These are phyloP conservation scores for Sporopachydermia lactativora DNA, from an alignment of 805 yeast genomes.

Conservation along the genomic window DNA sequence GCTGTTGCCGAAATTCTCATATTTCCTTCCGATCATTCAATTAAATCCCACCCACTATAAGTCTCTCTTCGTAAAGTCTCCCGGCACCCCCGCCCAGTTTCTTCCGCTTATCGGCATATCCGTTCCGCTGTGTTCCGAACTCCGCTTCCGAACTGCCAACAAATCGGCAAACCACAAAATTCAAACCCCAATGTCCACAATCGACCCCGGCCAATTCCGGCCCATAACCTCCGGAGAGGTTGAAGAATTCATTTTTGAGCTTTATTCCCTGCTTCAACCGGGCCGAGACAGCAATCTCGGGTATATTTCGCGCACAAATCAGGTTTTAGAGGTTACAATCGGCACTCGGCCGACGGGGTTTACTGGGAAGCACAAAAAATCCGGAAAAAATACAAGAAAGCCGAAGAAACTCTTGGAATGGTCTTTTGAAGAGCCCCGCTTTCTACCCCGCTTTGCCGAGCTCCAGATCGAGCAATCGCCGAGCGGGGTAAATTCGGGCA, in stretches of 20 bases:
- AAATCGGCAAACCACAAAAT: too few species aligned
- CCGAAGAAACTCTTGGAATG: constrained; percentile 3
- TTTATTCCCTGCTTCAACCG: constrained; percentile 12
- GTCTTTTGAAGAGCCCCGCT: constrained; percentile 7
- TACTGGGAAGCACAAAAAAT: constrained; percentile 5
- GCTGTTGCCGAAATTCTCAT: too few species aligned
- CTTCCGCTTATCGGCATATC: too few species aligned
- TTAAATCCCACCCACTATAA: too few species aligned
- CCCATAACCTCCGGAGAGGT: too few species aligned
- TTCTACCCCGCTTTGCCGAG: constrained; percentile 6
- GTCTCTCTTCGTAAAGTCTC: too few species aligned
- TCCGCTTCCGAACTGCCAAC: too few species aligned
- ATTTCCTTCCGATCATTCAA: too few species aligned
- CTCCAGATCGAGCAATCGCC: constrained; percentile 21
- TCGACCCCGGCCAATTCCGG: too few species aligned
- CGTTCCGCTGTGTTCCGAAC: too few species aligned
- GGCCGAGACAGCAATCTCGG: constrained; percentile 14
- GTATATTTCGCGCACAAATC: constrained; percentile 12
- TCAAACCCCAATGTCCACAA: too few species aligned
- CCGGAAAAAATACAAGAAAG: constrained; percentile 3
- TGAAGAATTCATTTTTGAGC: constrained; percentile 18
- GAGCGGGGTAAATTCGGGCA: constrained; percentile 20
- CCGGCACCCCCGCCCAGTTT: too few species aligned
- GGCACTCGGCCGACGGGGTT: constrained; percentile 10
- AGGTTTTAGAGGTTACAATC: constrained; percentile 10